Evolutionary conservation across 2,329 filamentous ascomycete species (phyloP), one percentile per base, ranked within the genome.

Genomic region (Cytospora leucostoma): DNA sequence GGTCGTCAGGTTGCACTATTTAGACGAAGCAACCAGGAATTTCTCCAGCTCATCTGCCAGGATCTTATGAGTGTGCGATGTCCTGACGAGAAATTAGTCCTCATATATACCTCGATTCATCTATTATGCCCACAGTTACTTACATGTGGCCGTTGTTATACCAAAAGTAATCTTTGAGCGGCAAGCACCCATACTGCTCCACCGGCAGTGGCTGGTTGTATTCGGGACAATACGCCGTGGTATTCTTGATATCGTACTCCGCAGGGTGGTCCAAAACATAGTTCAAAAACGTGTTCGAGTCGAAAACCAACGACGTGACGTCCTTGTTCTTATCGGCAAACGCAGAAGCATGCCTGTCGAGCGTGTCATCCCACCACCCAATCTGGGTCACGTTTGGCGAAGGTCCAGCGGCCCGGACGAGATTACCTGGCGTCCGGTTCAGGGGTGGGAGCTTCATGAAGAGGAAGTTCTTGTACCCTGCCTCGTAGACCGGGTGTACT

Each of bases 381-480:
- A 85, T 73, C 73, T 81, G 78, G 0, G 76, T 79, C 8, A 72
- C 74, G 66, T 80, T 84, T 6, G 81, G 80, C 4, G 71, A 71
- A 1, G 78, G 77, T 2, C 70, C 71, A 19, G 49, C 40, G 19
- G 68, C 62, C 13, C 65, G 68, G 4, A 50, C 68, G 33, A 75
- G 70, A 54, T 78, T 79, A 17, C 72, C 72, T 1, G 74, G 74
- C 6, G 76, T 79, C 12, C 79, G 76, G 66, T 84, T 77, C 1
- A 84, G 70, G 0, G 82, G 82, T 1, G 82, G 81, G 2, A 84
- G 72, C 51, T 82, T 82, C 70, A 84, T 71, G 66, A 84, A 79
- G 7, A 85, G 70, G 85, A 71, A 68, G 63, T 78, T 81, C 4
- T 70, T 69, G 66, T 80, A 82, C 0, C 81, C 80, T 0, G 77